These are phyloP conservation scores for Rhodotorula sp. DNA, from an alignment of 1,284 basidiomycete genomes.

Conservation along the genomic window DNA sequence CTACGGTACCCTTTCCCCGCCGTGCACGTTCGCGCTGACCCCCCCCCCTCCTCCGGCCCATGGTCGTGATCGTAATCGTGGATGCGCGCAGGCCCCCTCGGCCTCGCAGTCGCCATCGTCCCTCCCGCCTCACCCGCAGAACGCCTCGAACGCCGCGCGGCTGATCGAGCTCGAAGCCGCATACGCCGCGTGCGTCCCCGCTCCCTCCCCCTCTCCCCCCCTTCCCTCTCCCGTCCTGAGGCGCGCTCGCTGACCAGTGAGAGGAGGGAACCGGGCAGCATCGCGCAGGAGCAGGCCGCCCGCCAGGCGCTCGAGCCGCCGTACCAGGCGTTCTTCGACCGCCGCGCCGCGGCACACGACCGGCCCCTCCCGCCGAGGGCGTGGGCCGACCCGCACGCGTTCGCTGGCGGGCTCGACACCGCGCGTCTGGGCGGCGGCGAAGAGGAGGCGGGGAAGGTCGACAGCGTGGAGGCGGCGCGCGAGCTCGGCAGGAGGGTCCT, in stretches of 20 bases:
- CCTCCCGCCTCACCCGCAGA: constrained; percentile 38
- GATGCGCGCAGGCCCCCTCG: neutral
- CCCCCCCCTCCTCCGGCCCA: neutral
- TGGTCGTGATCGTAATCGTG: neutral
- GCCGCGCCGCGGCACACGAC: constrained; percentile 10
- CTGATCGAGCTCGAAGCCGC: constrained; percentile 24
- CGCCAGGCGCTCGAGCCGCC: constrained; percentile 20
- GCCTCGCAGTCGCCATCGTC: constrained; percentile 11
- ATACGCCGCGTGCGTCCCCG: constrained; percentile 29
- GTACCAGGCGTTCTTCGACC: constrained; percentile 25
- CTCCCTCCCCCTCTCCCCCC: neutral
- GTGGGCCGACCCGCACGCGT: neutral
- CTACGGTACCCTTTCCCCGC: neutral
- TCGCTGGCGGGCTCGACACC: neutral
- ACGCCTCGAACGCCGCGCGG: constrained; percentile 30
- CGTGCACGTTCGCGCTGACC: too few species aligned
- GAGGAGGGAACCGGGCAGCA: constrained; percentile 4
- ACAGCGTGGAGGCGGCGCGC: constrained; percentile 21
- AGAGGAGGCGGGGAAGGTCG: neutral
- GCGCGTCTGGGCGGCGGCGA: neutral
- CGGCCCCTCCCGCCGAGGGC: neutral
- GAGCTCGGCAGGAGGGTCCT: constrained; percentile 21
- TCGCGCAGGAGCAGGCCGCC: constrained; percentile 24
- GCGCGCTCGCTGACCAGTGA: neutral
- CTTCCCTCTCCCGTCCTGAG: neutral